These are phyloP conservation scores for Coemansia sp. DNA, from an alignment of 192 early-diverging fungal genomes.

Conservation along the genomic window DNA sequence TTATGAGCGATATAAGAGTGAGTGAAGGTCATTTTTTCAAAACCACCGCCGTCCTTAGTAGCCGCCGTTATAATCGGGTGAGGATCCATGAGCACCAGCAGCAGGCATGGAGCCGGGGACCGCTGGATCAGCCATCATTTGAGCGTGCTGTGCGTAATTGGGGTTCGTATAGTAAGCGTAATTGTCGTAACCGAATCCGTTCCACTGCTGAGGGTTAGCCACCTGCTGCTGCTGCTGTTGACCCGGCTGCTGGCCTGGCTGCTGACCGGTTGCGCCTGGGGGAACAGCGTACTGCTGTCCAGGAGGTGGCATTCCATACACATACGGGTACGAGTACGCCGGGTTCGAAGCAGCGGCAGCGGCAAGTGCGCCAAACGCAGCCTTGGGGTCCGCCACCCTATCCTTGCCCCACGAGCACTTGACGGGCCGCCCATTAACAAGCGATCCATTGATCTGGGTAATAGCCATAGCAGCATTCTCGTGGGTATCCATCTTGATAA, in stretches of 20 bases:
- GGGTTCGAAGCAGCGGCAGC: constrained; percentile 45
- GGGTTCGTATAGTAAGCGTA: constrained; percentile 51
- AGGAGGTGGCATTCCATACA: constrained; percentile 47
- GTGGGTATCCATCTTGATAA: constrained; percentile 91
- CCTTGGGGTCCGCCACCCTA: constrained; percentile 57
- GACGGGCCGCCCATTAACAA: constrained; percentile 70
- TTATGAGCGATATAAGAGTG: background rate
- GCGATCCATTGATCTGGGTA: constrained; percentile 70
- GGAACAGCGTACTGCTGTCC: constrained; percentile 44
- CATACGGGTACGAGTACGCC: constrained; percentile 53
- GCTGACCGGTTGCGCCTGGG: constrained; percentile 7
- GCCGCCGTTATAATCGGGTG: constrained; percentile 20
- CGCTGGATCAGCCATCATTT: constrained; percentile 38
- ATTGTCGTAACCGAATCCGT: constrained; percentile 44
- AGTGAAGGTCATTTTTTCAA: background rate
- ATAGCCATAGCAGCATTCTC: constrained; percentile 89
- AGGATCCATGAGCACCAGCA: constrained; percentile 6
- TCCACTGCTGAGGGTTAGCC: constrained; percentile 41
- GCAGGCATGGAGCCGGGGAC: constrained; percentile 16
- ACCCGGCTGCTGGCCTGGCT: constrained; percentile 19
- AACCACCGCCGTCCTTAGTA: constrained; percentile 7
- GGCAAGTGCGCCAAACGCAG: constrained; percentile 40
- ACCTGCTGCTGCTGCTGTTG: constrained; percentile 21
- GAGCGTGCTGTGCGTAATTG: constrained; percentile 38
- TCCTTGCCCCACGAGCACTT: constrained; percentile 93